Evolutionary conservation across 1,284 basidiomycete genomes (phyloP), one percentile per base, ranked within the genome.

Genomic region (Fomes fomentarius): DNA sequence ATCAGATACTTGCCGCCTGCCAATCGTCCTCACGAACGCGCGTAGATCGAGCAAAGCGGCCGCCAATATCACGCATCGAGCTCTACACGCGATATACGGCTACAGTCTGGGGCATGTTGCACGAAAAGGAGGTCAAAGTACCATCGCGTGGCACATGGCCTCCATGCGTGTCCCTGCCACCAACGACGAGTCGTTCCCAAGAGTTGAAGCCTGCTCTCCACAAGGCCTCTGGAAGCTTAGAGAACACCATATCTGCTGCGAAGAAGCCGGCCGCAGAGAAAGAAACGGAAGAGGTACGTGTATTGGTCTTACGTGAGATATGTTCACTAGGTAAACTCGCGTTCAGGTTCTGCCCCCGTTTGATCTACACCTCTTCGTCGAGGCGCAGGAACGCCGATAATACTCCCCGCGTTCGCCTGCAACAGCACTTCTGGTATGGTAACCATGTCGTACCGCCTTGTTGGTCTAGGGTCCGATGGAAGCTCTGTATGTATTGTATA

Each of bases 1-100:
- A 30, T 30, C 28, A 12, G 28, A 22, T 12, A 24, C 21, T 14
- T 24, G 21, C 19, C 2, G 24, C 9, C 11, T 24, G 22, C 11
- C 10, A 10, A 40, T 8, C 21, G 38, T 21, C 14, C 21, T 25
- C 15, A 48, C 38, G 8, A 50, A 15, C 24, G 14, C 12, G 14
- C 37, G 2, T 38, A 91, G 88, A 81, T 66, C 74, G 78, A 41
- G 73, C 71, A 1, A 77, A 77, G 6, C 71, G 74, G 46, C 78
- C 81, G 2, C 69, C 82, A 0, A 73, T 85, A 28, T 87, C 89
- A 1, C 75, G 77, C 37, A 63, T 89, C 17, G 89, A 91, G 64
- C 71, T 88, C 6, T 72, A 76, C 14, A 74, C 81, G 8, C 80
- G 89, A 40, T 80, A 89, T 60, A 87, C 83, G 1, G 72, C 80